Conservation (phyloP, 1,139 yeast species). For the Candida sp. region DNA sequence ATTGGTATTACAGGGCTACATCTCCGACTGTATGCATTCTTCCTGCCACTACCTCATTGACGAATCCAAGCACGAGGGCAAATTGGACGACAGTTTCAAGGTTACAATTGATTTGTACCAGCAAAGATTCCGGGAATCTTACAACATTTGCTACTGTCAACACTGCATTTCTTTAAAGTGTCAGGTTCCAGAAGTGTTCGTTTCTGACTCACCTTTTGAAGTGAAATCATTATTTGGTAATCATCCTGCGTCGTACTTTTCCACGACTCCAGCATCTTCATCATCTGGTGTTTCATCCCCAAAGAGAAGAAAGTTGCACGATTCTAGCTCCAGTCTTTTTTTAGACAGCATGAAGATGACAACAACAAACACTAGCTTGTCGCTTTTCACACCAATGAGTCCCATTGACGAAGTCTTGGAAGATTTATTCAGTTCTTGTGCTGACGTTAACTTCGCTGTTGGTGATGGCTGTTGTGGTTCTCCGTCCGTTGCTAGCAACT, state of each 20-base stretch:
- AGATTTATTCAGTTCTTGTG: neutral
- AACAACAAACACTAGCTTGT: neutral
- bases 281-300: neutral
- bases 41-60: slow-evolving; percentile 16
- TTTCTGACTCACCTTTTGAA: neutral
- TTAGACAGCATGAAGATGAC: neutral
- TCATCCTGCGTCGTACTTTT: neutral
- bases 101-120: slow-evolving; percentile 13
- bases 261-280: neutral
- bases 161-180: neutral
- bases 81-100: slow-evolving; percentile 15
- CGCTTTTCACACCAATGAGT: neutral
- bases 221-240: slow-evolving; percentile 3
- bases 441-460: neutral
- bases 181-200: neutral
- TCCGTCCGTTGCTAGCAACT: neutral
- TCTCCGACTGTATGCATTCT: slow-evolving; percentile 19
- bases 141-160: slow-evolving; percentile 3
- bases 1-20: slow-evolving; percentile 27
- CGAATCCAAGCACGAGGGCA: slow-evolving; percentile 17
- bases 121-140: slow-evolving; percentile 1
- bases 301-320: neutral
- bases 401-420: slow-evolving; percentile 3
- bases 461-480: neutral
- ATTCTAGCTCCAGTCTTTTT: neutral